Conservation (phyloP, 2,329 filamentous ascomycete genomes). For the Colletotrichum sp. region DNA sequence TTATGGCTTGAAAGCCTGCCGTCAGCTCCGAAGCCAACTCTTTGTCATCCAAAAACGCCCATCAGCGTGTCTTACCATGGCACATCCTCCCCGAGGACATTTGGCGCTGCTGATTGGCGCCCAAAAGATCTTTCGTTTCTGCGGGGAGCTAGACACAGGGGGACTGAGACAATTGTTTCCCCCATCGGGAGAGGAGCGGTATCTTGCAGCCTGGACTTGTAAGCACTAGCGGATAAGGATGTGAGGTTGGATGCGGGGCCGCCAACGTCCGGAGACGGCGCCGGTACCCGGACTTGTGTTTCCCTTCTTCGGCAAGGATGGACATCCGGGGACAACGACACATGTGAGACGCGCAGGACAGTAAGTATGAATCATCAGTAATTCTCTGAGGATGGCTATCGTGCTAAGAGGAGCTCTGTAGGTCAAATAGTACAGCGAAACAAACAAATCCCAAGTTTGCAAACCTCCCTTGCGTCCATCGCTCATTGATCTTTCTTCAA, state of each 20-base stretch:
- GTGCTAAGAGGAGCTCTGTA: constrained; percentile 12
- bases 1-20: not conserved
- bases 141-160: not conserved
- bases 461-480: not conserved
- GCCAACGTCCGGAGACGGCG: not conserved
- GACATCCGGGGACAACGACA: too few relatives aligned
- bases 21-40: not conserved
- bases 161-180: not conserved
- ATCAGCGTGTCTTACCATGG: not conserved
- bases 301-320: not conserved
- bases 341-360: not conserved
- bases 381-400: constrained; percentile 13
- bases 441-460: not conserved
- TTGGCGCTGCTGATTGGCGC: not conserved
- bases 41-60: not conserved
- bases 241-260: not conserved
- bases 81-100: not conserved
- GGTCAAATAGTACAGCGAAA: constrained; percentile 15
- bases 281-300: not conserved
- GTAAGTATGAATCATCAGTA: constrained; percentile 10
- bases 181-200: not conserved
- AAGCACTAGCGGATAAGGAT: not conserved
- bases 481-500: not conserved
- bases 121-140: not conserved
- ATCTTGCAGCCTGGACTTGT: not conserved